phyloP scores from a whole-genome alignment of 352 stramenopile genomes.

The Aphanomyces cochlioides region DNA sequence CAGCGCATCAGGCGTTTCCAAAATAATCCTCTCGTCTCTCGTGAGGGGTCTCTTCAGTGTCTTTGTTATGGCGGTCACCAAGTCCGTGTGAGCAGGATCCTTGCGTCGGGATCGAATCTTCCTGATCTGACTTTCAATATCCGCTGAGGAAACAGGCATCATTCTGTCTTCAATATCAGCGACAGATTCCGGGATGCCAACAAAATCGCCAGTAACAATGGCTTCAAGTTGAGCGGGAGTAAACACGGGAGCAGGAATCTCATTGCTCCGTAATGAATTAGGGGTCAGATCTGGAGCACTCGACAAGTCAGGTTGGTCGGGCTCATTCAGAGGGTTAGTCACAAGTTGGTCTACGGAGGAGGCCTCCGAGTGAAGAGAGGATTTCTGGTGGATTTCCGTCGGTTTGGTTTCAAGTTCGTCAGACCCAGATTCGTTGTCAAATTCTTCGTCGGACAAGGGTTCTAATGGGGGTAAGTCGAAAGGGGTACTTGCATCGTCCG shows the following conservation, averaged over 20 bases:
- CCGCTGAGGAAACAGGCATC: background rate
- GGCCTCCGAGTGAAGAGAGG: no score
- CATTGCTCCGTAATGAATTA: no score
- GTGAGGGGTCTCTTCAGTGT: background rate
- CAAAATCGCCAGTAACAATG: background rate
- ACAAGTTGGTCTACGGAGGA: no score
- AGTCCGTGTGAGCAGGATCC: background rate
- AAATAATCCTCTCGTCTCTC: background rate
- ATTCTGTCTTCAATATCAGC: background rate
- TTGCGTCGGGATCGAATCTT: background rate
- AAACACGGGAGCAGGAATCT: background rate
- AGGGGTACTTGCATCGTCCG: no score
- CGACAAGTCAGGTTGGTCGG: no score
- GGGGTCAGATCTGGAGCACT: no score
- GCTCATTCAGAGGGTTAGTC: no score
- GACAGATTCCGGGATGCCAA: background rate
- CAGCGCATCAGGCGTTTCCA: background rate
- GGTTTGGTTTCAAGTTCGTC: no score
- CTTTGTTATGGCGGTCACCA: background rate
- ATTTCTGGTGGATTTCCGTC: no score
- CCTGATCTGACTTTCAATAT: background rate
- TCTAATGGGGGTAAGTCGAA: no score
- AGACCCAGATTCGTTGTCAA: no score
- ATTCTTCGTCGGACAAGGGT: no score
- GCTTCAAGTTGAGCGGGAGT: background rate